A percentile compares a stretch with the other conserved stretches of the same genome.
Evolutionary conservation across 805 yeast species (phyloP).

Genomic region (Metschnikowia vanudenii): DNA sequence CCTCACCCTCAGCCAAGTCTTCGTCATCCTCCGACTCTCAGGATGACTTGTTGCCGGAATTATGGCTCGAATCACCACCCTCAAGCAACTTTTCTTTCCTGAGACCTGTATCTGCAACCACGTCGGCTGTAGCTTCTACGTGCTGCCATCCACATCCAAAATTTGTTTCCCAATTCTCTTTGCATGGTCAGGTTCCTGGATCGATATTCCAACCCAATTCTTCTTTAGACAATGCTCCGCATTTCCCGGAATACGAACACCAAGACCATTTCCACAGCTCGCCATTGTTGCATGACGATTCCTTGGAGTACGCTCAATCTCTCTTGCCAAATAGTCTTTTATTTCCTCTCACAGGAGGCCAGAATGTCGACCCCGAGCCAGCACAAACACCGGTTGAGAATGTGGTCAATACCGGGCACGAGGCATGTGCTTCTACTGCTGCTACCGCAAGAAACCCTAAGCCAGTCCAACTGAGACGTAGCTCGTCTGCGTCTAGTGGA

Average conservation of each 20-base stretch:
- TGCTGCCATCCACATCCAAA: not conserved
- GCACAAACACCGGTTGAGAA: too few species aligned
- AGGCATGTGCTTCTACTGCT: not conserved
- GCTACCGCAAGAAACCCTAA: not conserved
- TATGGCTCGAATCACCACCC: slow-evolving; percentile 29
- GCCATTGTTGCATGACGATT: slow-evolving; percentile 25
- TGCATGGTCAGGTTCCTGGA: too few species aligned
- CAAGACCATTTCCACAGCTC: slow-evolving; percentile 9
- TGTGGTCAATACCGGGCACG: not conserved
- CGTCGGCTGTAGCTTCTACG: too few species aligned
- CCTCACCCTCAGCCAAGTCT: slow-evolving; percentile 11
- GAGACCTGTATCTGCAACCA: not conserved
- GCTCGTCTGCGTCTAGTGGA: slow-evolving; percentile 1
- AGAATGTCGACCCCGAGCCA: not conserved
- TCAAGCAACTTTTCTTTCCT: slow-evolving; percentile 4
- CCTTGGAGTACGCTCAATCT: slow-evolving; percentile 23
- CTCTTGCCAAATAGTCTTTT: slow-evolving; percentile 26
- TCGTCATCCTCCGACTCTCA: slow-evolving; percentile 16
- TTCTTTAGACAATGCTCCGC: not conserved
- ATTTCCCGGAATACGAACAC: not conserved
- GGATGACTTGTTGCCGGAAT: slow-evolving; percentile 34
- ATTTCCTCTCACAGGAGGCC: slow-evolving; percentile 32
- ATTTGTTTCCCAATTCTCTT: not conserved
- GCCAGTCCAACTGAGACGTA: slow-evolving; percentile 9
- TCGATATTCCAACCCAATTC: not conserved